Evolutionary conservation across 202 grass and related monocot genomes (phyloP).

Genomic region (Eragrostis tef): DNA sequence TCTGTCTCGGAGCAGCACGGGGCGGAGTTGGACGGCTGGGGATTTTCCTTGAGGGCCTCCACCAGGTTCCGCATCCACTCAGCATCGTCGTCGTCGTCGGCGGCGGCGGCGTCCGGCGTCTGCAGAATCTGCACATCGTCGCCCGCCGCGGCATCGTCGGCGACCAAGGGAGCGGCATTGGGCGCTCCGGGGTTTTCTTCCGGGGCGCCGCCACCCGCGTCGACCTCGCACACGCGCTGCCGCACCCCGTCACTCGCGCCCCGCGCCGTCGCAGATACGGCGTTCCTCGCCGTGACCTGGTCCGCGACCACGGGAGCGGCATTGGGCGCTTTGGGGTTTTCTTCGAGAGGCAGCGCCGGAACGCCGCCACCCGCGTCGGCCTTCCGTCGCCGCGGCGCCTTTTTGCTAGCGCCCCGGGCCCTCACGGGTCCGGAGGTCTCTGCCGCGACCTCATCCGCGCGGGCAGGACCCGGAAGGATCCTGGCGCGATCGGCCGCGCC

Average conservation of each 20-base stretch:
- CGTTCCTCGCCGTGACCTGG: conserved; percentile 29
- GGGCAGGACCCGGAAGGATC: background rate
- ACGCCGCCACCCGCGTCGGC: background rate
- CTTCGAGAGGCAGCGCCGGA: background rate
- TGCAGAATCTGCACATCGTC: conserved; percentile 23
- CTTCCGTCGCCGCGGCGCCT: background rate
- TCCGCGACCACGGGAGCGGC: conserved; percentile 8
- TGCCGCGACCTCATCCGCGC: background rate
- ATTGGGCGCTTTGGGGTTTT: conserved; percentile 29
- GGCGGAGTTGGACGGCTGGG: background rate
- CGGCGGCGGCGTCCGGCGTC: background rate
- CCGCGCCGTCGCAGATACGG: background rate
- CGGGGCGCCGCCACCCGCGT: background rate
- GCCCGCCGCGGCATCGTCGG: background rate
- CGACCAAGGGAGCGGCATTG: conserved; percentile 5
- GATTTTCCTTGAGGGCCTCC: background rate
- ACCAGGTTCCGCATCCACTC: conserved; percentile 15
- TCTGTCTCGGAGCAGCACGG: conserved; percentile 22
- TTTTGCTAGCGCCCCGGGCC: background rate
- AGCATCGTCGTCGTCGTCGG: conserved; percentile 1
- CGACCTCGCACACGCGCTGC: background rate
- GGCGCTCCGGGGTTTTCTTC: background rate
- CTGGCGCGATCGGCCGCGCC: conserved; percentile 17
- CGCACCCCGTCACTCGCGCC: background rate
- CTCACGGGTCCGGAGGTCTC: background rate